Percentiles rank a stretch among this genome's conserved stretches.
phyloP scores from a whole-genome alignment of 78 protist species.

The Cavenderia fasciculata region DNA sequence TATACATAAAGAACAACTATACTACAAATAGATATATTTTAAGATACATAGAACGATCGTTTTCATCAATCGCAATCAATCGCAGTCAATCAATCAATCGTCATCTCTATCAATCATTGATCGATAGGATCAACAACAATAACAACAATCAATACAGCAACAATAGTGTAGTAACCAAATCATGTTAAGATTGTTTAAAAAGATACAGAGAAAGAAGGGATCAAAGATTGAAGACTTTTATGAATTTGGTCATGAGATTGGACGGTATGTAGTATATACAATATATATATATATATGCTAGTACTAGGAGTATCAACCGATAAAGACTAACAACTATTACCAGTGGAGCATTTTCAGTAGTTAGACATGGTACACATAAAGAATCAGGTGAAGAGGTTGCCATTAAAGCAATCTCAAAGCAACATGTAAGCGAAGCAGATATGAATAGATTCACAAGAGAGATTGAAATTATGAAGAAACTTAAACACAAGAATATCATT shows the following conservation, averaged over 20 bases:
- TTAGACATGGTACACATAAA: conserved; percentile 74
- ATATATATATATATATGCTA: not conserved
- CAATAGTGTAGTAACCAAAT: too few species aligned
- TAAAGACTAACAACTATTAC: not conserved
- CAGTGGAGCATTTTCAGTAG: conserved; percentile 81
- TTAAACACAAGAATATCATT: conserved; percentile 80
- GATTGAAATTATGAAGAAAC: conserved; percentile 81
- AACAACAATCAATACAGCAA: too few species aligned
- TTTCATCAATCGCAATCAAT: too few species aligned
- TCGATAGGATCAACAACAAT: too few species aligned
- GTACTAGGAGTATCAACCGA: not conserved
- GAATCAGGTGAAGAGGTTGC: conserved; percentile 76
- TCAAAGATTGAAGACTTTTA: conserved; percentile 61
- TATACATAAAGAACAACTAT: too few species aligned
- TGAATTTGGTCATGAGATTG: conserved; percentile 67
- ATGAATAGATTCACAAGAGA: conserved; percentile 73
- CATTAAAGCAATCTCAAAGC: conserved; percentile 71
- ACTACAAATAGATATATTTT: too few species aligned
- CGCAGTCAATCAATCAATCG: too few species aligned
- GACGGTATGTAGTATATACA: conserved; percentile 29
- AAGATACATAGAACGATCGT: too few species aligned
- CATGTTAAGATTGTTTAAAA: conserved; percentile 30
- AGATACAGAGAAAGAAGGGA: conserved; percentile 51
- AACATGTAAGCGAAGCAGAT: conserved; percentile 53
- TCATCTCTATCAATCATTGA: too few species aligned